phyloP scores from a whole-genome alignment of 352 stramenopile genomes.

The Globisporangium canariense region DNA sequence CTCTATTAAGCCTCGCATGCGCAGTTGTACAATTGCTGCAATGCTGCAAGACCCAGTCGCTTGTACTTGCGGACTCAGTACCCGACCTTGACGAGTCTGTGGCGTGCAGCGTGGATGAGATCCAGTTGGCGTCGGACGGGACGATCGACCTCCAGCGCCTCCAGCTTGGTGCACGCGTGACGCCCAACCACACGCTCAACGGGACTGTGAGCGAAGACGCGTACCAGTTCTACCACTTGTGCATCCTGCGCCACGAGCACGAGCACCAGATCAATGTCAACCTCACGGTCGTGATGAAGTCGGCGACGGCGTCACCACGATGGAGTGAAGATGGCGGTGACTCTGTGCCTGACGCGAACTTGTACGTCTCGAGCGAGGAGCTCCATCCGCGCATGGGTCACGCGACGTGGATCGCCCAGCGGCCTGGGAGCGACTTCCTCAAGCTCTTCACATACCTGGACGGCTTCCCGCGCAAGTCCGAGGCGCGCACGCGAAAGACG shows the following conservation, averaged over 20 bases:
- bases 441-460: constrained; percentile 77
- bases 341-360: constrained; percentile 37
- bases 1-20: not conserved
- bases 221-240: constrained; percentile 76
- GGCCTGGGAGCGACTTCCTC: constrained; percentile 46
- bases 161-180: constrained; percentile 47
- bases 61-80: not conserved
- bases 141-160: constrained; percentile 47
- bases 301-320: too few species aligned
- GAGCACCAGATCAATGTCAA: constrained; percentile 74
- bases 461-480: constrained; percentile 58
- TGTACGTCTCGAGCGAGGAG: constrained; percentile 69
- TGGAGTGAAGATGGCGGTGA: too few species aligned
- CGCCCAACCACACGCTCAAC: constrained; percentile 66
- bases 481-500: constrained; percentile 35
- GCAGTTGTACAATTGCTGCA: not conserved
- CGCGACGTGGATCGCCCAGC: constrained; percentile 72
- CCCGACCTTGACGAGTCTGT: not conserved
- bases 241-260: constrained; percentile 69
- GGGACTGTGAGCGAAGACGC: constrained; percentile 42
- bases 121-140: constrained; percentile 66
- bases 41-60: not conserved
- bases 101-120: constrained; percentile 57
- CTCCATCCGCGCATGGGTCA: constrained; percentile 59
- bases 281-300: constrained; percentile 26